A percentile compares a stretch with the other conserved stretches of the same genome.
These are phyloP conservation scores for Agrocybe praecox DNA, from an alignment of 768 basidiomycete genomes.

Conservation along the genomic window DNA sequence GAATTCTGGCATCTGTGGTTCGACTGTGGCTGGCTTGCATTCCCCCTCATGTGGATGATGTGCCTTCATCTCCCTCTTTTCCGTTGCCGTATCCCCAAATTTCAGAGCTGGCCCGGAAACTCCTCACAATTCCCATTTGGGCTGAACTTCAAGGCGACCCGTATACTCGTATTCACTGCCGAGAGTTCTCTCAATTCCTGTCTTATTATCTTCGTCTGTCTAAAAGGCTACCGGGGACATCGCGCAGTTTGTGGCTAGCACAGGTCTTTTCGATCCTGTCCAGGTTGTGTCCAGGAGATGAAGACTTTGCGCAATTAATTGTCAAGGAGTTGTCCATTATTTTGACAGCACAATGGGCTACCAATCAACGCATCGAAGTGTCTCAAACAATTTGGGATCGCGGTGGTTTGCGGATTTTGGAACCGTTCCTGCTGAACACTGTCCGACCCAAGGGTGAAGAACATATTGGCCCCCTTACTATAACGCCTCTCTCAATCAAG, in stretches of 20 bases:
- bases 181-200: conserved; percentile 60
- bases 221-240: conserved; percentile 53
- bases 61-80: conserved; percentile 58
- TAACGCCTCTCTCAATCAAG: conserved; percentile 58
- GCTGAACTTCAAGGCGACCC: conserved; percentile 22
- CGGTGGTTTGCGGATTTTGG: conserved; percentile 50
- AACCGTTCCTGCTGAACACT: conserved; percentile 60
- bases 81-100: conserved; percentile 58
- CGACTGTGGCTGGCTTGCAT: conserved; percentile 69
- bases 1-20: conserved; percentile 47
- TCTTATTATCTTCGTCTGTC: conserved; percentile 60
- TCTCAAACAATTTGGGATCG: conserved; percentile 50
- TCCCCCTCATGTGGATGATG: conserved; percentile 40
- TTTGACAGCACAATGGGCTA: conserved; percentile 44
- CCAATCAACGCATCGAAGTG: conserved; percentile 33
- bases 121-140: conserved; percentile 60
- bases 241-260: conserved; percentile 64
- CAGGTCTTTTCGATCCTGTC: conserved; percentile 61
- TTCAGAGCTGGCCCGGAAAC: conserved; percentile 50
- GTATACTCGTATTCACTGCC: conserved; percentile 37
- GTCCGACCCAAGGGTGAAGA: conserved; percentile 42
- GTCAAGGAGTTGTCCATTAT: conserved; percentile 39
- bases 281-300: conserved; percentile 73
- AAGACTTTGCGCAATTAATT: conserved; percentile 52
- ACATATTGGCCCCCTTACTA: conserved; percentile 51